Conservation (phyloP, 2,329 filamentous ascomycete genomes). For the Cercospora sesami region DNA sequence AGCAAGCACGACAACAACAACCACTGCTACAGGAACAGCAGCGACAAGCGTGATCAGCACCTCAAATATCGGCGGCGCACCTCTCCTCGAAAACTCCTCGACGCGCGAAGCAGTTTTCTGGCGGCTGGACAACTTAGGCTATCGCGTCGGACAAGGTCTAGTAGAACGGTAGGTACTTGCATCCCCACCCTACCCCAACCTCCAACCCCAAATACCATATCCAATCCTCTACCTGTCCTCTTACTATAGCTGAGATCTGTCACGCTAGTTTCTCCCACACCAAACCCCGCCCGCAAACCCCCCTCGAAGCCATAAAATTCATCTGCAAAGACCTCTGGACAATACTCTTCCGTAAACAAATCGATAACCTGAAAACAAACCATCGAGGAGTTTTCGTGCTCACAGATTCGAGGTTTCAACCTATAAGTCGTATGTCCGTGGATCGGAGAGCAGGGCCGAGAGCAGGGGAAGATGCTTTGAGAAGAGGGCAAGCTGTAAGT, state of each 20-base stretch:
- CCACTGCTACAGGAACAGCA: slow-evolving; percentile 14
- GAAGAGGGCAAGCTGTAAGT: slow-evolving; percentile 75
- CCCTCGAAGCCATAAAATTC: slow-evolving; percentile 96
- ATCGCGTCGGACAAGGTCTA: slow-evolving; percentile 86
- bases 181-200: neutral
- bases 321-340: slow-evolving; percentile 98
- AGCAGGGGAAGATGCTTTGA: slow-evolving; percentile 52
- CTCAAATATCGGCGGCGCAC: slow-evolving; percentile 18
- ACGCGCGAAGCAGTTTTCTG: slow-evolving; percentile 82
- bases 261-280: neutral
- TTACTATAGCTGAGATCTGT: neutral
- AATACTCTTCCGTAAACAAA: slow-evolving; percentile 90
- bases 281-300: slow-evolving; percentile 83
- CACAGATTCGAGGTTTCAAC: slow-evolving; percentile 88
- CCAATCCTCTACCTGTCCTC: neutral
- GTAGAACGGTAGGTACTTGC: slow-evolving; percentile 71
- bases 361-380: slow-evolving; percentile 98
- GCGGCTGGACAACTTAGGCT: slow-evolving; percentile 79
- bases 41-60: slow-evolving; percentile 9
- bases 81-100: slow-evolving; percentile 63
- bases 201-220: neutral
- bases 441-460: slow-evolving; percentile 48
- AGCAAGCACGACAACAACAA: slow-evolving; percentile 7
- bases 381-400: slow-evolving; percentile 95
- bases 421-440: slow-evolving; percentile 85